Base-by-base conservation (phyloP, 2,329 filamentous ascomycete species). In the Xylariaceae sp. region DNA sequence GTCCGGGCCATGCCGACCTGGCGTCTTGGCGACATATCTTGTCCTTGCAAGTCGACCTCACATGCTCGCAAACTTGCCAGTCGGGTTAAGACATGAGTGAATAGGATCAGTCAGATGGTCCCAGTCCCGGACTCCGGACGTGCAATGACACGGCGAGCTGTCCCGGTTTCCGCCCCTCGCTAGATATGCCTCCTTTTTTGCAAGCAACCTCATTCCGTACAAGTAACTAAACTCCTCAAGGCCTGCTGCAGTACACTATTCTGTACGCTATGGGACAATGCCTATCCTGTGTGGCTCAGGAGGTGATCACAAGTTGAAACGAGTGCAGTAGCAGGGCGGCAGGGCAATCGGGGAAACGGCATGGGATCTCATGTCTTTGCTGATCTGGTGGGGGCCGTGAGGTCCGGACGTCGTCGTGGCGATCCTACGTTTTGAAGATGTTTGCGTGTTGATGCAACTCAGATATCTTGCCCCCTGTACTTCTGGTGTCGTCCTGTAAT, bases 221-320 rank as follows among this genome's bases (percentile, higher is more conserved):
- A 30, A 30, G 23, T 30, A 30, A 30, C 23, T 30, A 30, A 30
- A 30, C 23, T 30, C 23, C 47, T 18, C 15, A 30, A 49, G 4
- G 23, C 30, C 18, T 53, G 39, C 49, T 30, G 18, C 39, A 48
- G 23, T 30, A 30, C 23, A 30, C 23, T 30, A 30, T 30, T 30
- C 23, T 30, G 23, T 30, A 30, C 23, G 23, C 23, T 30, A 30
- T 30, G 23, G 23, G 23, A 30, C 23, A 30, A 30, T 30, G 23
- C 23, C 23, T 30, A 30, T 30, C 23, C 23, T 30, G 23, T 30
- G 23, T 30, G 23, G 23, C 23, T 30, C 23, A 30, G 23, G 23
- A 30, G 23, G 23, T 30, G 23, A 30, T 30, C 13, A 44, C 42
- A 18, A 51, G 53, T 61, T 72, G 71, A 73, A 72, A 73, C 71